These are phyloP conservation scores for Stenogyne calaminthoides DNA, from an alignment of 305 asterid genomes.

Conservation along the genomic window DNA sequence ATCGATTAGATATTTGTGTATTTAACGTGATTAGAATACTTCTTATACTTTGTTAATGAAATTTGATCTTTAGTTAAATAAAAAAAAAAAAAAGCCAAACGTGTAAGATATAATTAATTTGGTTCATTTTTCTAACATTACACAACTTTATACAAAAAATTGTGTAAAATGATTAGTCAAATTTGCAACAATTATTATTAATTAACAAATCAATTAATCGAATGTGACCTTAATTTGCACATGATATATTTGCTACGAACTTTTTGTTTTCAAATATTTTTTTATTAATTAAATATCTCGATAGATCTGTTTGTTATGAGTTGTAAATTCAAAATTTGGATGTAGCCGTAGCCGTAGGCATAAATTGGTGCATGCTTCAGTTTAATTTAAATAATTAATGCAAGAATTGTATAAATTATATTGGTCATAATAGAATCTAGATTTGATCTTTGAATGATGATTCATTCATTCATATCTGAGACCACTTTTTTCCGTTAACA, in stretches of 20 bases:
- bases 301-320: background rate
- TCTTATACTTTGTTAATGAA: too few species aligned
- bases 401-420: background rate
- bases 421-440: background rate
- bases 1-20: too few species aligned
- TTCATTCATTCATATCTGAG: background rate
- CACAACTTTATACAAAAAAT: background rate
- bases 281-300: background rate
- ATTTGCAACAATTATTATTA: background rate
- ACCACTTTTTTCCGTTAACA: background rate
- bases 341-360: background rate
- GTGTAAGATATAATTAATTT: background rate
- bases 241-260: background rate
- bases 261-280: background rate
- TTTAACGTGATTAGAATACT: too few species aligned
- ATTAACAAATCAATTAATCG: conserved; percentile 4
- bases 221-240: background rate
- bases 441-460: background rate
- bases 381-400: background rate
- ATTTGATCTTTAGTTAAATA: too few species aligned
- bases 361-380: background rate
- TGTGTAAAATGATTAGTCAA: background rate
- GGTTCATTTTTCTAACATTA: background rate
- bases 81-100: background rate
- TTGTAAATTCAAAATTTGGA: background rate